These are phyloP conservation scores for Westerdykella sp. DNA, from an alignment of 2,329 filamentous ascomycete species.

Conservation along the genomic window DNA sequence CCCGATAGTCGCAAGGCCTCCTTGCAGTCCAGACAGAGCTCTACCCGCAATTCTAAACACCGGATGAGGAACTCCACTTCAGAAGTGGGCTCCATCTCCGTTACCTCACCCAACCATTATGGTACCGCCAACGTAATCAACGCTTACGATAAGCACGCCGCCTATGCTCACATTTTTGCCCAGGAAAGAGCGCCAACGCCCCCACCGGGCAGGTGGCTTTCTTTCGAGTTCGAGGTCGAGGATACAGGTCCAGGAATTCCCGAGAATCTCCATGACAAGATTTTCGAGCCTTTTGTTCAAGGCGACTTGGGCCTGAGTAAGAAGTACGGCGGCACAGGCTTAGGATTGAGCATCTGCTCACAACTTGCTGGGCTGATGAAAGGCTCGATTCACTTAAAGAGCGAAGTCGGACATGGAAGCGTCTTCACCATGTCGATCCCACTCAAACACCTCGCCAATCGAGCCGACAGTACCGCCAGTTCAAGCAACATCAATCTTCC, in stretches of 20 bases:
- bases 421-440: constrained; percentile 80
- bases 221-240: constrained; percentile 83
- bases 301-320: constrained; percentile 85
- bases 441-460: constrained; percentile 66
- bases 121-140: constrained; percentile 44
- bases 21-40: constrained; percentile 39
- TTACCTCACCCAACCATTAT: constrained; percentile 21
- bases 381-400: constrained; percentile 66
- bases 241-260: constrained; percentile 86
- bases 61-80: constrained; percentile 27
- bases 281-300: constrained; percentile 93
- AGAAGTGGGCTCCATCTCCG: constrained; percentile 25
- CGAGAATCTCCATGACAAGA: constrained; percentile 66
- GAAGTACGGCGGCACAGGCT: constrained; percentile 81
- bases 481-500: constrained; percentile 25
- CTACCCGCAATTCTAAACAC: constrained; percentile 31
- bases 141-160: constrained; percentile 34
- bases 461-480: constrained; percentile 49
- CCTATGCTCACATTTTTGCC: constrained; percentile 31
- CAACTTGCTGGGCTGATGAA: constrained; percentile 81
- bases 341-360: constrained; percentile 83
- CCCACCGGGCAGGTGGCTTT: constrained; percentile 59
- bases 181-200: constrained; percentile 34
- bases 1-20: constrained; percentile 42
- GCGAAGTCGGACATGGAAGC: constrained; percentile 66